These are phyloP conservation scores for Cercospora beticola DNA, from an alignment of 2,329 filamentous ascomycete species.

Conservation along the genomic window DNA sequence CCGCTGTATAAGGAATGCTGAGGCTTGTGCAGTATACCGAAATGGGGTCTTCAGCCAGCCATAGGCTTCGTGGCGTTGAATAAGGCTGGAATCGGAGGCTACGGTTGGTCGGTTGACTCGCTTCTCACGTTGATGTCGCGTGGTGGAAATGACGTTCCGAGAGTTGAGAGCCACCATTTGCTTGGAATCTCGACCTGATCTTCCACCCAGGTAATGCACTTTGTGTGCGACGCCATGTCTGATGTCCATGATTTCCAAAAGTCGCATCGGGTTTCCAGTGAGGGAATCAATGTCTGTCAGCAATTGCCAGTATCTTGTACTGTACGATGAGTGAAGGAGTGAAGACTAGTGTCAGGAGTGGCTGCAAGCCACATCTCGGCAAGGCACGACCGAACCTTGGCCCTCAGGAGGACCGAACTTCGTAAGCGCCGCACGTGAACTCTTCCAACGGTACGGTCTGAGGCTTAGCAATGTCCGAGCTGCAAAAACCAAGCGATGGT, in stretches of 20 bases:
- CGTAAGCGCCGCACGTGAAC: background rate
- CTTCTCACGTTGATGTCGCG: background rate
- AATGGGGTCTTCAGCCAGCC: background rate
- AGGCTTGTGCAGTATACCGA: constrained; percentile 1
- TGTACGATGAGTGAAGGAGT: background rate
- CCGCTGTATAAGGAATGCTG: background rate
- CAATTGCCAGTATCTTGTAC: background rate
- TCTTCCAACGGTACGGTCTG: background rate
- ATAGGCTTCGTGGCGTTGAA: background rate
- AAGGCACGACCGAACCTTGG: background rate
- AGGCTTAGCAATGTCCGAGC: background rate
- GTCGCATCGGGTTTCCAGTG: background rate
- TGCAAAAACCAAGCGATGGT: background rate
- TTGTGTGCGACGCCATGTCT: background rate
- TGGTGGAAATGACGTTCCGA: constrained; percentile 3
- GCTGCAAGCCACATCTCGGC: background rate
- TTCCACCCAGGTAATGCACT: background rate
- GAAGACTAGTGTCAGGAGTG: background rate
- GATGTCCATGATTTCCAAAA: background rate
- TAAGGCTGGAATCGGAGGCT: background rate
- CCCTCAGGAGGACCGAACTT: background rate
- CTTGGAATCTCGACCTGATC: background rate
- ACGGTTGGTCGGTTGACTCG: background rate
- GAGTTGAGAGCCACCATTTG: background rate
- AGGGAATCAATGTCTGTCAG: background rate